Base-by-base conservation (phyloP, 257 asterid species). In the Primulina eburnea region DNA sequence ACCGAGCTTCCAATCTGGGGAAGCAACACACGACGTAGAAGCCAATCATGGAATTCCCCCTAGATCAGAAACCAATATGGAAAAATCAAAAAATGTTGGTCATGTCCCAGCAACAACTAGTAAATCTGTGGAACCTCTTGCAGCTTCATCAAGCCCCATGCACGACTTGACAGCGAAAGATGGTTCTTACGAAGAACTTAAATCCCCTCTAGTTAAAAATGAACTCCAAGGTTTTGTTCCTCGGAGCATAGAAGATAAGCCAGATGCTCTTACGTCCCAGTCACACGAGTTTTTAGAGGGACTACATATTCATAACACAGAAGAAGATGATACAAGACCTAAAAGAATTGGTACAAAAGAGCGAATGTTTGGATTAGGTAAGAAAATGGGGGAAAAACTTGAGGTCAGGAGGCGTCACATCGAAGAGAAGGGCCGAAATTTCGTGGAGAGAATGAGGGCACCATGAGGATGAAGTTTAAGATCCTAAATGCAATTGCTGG, bases 331-430 rank as follows among this genome's bases (percentile, higher is more conserved):
- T 60, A 34, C 74, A 9, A 76, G 67, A 70, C 65, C 68, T 1
- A 86, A 71, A 77, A 83, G 86, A 81, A 34, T 81, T 32, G 88
- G 94, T 16, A 71, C 96, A 4, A 82, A 69, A 80, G 96, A 89
- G 62, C 83, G 89, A 59, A 81, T 93, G 94, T 88, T 82, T 61
- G 94, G 96, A 64, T 78, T 93, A 67, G 83, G 97, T 76, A 90
- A 90, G 88, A 90, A 86, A 78, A 81, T 90, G 89, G 97, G 96
- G 29, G 97, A 86, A 69, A 93, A 90, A 77, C 82, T 93, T 17
- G 98, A 88, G 82, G 94, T 87, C 53, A 90, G 83, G 88, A 81
- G 95, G 84, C 92, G 92, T 11, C 77, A 84, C 82, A 71, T 90
- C 35, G 98, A 90, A 78, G 98, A 88, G 82, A 88, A 74, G 74